Percentiles rank a stretch among this genome's conserved stretches.
These are phyloP conservation scores for Coix lacrymajobi DNA, from an alignment of 176 grass and related monocot species.

Conservation along the genomic window DNA sequence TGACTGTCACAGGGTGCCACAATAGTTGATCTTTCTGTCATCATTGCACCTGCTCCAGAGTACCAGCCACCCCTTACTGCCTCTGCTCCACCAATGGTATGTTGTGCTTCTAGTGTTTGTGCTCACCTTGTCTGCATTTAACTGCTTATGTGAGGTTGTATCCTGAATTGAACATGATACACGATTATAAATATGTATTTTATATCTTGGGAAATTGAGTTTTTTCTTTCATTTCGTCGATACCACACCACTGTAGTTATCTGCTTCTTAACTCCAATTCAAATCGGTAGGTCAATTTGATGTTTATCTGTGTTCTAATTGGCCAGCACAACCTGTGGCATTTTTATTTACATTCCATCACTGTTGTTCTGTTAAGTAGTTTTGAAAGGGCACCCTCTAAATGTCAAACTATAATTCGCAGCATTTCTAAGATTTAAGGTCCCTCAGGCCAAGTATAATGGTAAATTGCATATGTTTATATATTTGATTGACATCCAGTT, in stretches of 20 bases:
- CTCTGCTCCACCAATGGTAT: constrained; percentile 56
- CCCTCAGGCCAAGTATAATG: background rate
- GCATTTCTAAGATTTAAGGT: background rate
- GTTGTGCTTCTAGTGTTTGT: background rate
- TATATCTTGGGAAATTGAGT: background rate
- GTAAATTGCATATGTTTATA: background rate
- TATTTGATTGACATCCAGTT: background rate
- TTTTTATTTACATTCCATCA: background rate
- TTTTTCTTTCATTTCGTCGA: background rate
- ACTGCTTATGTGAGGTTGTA: background rate
- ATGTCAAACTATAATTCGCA: background rate
- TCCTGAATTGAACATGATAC: constrained; percentile 2
- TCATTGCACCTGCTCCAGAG: constrained; percentile 68
- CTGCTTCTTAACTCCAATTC: constrained; percentile 1
- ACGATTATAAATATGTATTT: background rate
- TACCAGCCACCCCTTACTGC: constrained; percentile 52
- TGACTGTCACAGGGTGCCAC: constrained; percentile 58
- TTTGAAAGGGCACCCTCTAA: background rate
- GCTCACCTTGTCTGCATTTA: background rate
- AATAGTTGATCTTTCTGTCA: constrained; percentile 90
- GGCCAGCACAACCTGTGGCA: background rate
- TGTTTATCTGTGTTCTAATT: background rate
- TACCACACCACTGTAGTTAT: background rate
- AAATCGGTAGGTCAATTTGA: background rate
- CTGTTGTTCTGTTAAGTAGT: background rate